Conservation (phyloP, 2,329 filamentous ascomycete genomes). For the Fusarium newnesense region DNA sequence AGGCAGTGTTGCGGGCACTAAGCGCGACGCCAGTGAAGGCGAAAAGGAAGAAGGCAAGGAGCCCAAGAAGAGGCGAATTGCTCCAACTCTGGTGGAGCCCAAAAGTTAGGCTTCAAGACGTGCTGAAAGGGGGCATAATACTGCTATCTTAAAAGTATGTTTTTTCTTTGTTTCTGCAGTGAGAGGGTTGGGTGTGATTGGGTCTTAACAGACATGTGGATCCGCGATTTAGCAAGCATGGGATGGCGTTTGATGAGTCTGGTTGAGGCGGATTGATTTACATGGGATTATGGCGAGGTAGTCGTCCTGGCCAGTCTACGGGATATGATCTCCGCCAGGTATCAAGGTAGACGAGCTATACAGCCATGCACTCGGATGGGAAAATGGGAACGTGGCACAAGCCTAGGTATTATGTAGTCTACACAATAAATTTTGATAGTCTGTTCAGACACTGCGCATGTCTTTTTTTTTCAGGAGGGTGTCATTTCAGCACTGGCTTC, state of each 20-base stretch:
- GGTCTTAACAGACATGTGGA: constrained; percentile 21
- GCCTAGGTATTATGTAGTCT: constrained; percentile 27
- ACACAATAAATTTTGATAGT: constrained; percentile 26
- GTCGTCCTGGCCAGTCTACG: constrained; percentile 7
- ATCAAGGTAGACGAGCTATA: constrained; percentile 28
- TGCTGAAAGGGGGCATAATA: background rate
- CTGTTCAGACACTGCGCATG: background rate
- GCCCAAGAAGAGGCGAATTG: constrained; percentile 76
- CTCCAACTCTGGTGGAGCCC: constrained; percentile 68
- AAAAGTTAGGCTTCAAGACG: constrained; percentile 27
- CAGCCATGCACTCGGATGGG: constrained; percentile 15
- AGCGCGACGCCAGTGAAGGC: constrained; percentile 66
- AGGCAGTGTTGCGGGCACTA: constrained; percentile 55
- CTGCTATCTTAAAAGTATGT: constrained; percentile 26
- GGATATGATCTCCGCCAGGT: constrained; percentile 4
- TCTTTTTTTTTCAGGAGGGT: constrained; percentile 6
- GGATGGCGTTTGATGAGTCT: constrained; percentile 45
- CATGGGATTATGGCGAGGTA: background rate
- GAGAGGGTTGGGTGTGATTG: constrained; percentile 9
- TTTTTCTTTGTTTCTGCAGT: constrained; percentile 21
- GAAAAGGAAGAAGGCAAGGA: constrained; percentile 64
- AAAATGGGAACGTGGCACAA: constrained; percentile 11
- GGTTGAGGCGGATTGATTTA: constrained; percentile 18
- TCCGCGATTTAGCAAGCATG: constrained; percentile 43
- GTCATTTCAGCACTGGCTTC: constrained; percentile 56